These are phyloP conservation scores for Avena insularis DNA, from an alignment of 176 grass and related monocot genomes.

Conservation along the genomic window DNA sequence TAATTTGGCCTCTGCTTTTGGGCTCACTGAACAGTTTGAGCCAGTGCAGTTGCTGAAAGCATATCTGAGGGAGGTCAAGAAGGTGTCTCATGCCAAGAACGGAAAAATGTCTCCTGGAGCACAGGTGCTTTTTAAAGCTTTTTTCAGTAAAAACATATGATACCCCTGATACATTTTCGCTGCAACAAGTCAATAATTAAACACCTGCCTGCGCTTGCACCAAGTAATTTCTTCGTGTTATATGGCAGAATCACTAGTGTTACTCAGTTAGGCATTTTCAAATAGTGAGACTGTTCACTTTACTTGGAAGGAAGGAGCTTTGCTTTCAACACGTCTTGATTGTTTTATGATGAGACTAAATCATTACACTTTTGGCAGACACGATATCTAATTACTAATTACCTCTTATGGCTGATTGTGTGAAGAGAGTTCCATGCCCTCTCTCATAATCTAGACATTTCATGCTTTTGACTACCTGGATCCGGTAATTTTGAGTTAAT, in stretches of 20 bases:
- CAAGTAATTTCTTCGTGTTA: not conserved
- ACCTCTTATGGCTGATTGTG: constrained; percentile 1
- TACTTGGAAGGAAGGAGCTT: not conserved
- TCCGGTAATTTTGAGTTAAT: not conserved
- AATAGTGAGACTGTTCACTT: not conserved
- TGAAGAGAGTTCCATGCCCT: not conserved
- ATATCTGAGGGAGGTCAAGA: constrained; percentile 79
- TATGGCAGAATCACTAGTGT: not conserved
- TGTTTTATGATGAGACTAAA: not conserved
- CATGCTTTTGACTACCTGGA: not conserved
- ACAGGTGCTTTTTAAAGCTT: constrained; percentile 60
- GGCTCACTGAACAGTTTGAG: constrained; percentile 75
- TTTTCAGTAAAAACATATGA: not conserved
- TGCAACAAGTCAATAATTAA: constrained; percentile 1
- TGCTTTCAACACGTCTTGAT: not conserved
- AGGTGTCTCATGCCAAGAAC: constrained; percentile 61
- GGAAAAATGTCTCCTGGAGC: constrained; percentile 71
- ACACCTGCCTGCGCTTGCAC: not conserved
- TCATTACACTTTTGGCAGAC: not conserved
- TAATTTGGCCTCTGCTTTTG: constrained; percentile 80
- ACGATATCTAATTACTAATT: not conserved
- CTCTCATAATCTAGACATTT: constrained; percentile 12
- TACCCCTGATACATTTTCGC: not conserved
- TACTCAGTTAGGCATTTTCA: not conserved
- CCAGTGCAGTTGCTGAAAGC: constrained; percentile 82